A percentile compares a stretch with the other conserved stretches of the same genome.
phyloP scores from a whole-genome alignment of 805 yeast genomes.

The Barnettozyma siamensis region DNA sequence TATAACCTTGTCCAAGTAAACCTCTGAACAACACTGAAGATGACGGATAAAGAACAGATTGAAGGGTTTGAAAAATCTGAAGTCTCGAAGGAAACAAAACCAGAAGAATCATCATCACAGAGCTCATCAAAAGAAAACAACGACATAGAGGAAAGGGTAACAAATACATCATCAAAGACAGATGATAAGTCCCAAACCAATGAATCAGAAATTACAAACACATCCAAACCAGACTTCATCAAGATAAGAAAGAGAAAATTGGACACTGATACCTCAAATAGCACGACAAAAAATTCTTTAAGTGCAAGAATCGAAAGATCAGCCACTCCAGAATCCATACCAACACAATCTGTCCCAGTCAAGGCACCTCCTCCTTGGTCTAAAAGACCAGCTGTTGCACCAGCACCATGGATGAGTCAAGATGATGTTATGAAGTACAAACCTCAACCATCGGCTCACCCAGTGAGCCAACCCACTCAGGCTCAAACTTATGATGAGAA shows the following conservation, averaged over 20 bases:
- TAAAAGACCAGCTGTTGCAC: background rate
- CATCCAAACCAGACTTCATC: background rate
- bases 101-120: no score
- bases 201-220: background rate
- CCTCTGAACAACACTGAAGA: no score
- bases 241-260: constrained; percentile 15
- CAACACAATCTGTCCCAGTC: background rate
- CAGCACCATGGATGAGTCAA: constrained; percentile 14
- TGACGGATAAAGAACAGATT: no score
- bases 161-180: no score
- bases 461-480: background rate
- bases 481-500: constrained; percentile 7
- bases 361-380: background rate
- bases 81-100: no score
- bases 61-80: no score
- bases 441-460: background rate
- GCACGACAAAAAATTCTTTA: constrained; percentile 3
- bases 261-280: background rate
- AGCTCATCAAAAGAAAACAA: no score
- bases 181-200: background rate
- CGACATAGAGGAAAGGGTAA: no score
- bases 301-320: constrained; percentile 8
- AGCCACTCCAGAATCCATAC: background rate
- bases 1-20: no score
- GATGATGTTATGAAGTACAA: constrained; percentile 9